phyloP scores from a whole-genome alignment of 164 flowering plant species.

The Piper betle region DNA sequence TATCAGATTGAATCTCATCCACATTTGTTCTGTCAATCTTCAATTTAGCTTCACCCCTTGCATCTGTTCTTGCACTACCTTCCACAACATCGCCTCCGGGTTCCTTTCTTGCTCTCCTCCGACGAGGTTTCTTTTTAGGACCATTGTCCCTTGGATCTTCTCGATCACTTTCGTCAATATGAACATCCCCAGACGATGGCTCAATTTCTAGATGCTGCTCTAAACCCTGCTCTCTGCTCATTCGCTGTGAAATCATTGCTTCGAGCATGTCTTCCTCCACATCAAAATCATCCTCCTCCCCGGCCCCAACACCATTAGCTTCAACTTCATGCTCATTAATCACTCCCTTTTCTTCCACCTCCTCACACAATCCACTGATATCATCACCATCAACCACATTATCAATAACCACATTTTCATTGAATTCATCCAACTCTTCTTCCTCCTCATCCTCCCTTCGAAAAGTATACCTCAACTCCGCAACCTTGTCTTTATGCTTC shows the following conservation, averaged over 20 bases:
- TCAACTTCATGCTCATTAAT: conserved; percentile 13
- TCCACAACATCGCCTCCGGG: conserved; percentile 14
- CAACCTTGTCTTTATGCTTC: conserved; percentile 85
- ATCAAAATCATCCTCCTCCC: conserved; percentile 15
- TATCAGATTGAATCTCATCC: conserved; percentile 12
- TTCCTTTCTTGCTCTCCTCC: conserved; percentile 35
- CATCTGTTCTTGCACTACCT: conserved; percentile 6
- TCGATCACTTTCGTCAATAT: conserved; percentile 16
- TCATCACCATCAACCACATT: conserved; percentile 3
- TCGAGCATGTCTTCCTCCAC: conserved; percentile 54
- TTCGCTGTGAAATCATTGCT: conserved; percentile 58
- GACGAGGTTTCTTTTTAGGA: conserved; percentile 35
- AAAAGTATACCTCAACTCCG: conserved; percentile 44
- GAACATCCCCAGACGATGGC: conserved; percentile 10
- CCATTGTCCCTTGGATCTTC: conserved; percentile 41
- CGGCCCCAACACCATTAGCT: conserved; percentile 5
- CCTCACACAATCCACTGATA: conserved; percentile 1
- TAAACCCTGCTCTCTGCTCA: conserved; percentile 21
- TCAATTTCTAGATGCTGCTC: conserved; percentile 9
- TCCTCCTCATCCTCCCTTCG: conserved; percentile 8
- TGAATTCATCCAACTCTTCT: conserved; percentile 8
- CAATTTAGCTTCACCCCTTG: not conserved
- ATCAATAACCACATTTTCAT: conserved; percentile 6
- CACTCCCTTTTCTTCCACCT: conserved; percentile 12
- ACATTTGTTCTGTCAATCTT: too few species aligned